A percentile compares a stretch with the other conserved stretches of the same genome.
Evolutionary conservation across 306 rosid genomes (phyloP).

Genomic region (Crotalaria pallida): DNA sequence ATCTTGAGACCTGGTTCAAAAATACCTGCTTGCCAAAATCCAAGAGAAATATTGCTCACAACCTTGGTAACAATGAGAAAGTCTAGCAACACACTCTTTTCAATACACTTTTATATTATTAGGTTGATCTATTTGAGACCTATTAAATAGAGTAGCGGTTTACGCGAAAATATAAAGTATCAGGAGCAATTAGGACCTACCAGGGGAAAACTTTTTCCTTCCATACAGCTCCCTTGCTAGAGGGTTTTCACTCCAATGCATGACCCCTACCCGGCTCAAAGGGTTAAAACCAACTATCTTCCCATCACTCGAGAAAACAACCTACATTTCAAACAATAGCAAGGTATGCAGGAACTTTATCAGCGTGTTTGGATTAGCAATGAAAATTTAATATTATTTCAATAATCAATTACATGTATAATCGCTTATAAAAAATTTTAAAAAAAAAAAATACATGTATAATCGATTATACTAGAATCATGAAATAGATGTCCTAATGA

Average conservation of each 20-base stretch:
- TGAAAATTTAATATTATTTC: too few species aligned
- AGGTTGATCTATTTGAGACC: too few species aligned
- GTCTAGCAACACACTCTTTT: too few species aligned
- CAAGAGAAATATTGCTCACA: not conserved
- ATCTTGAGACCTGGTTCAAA: conserved; percentile 69
- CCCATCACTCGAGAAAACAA: conserved; percentile 65
- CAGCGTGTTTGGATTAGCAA: not conserved
- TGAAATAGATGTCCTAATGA: not conserved
- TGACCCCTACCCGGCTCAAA: conserved; percentile 77
- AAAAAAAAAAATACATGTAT: too few species aligned
- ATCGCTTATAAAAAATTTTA: too few species aligned
- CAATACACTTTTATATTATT: too few species aligned
- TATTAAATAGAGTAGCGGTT: not conserved
- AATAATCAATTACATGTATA: too few species aligned
- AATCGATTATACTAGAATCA: not conserved
- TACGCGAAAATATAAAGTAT: not conserved
- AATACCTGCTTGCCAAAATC: conserved; percentile 50
- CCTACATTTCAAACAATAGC: conserved; percentile 41
- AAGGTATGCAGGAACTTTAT: not conserved
- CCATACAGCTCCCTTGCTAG: conserved; percentile 76
- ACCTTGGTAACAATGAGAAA: not conserved
- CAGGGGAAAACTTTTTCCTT: conserved; percentile 76
- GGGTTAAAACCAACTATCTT: conserved; percentile 86
- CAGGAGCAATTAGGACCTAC: conserved; percentile 34
- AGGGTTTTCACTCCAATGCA: conserved; percentile 85